phyloP scores from a whole-genome alignment of 305 asterid species.

The Striga hermonthica region DNA sequence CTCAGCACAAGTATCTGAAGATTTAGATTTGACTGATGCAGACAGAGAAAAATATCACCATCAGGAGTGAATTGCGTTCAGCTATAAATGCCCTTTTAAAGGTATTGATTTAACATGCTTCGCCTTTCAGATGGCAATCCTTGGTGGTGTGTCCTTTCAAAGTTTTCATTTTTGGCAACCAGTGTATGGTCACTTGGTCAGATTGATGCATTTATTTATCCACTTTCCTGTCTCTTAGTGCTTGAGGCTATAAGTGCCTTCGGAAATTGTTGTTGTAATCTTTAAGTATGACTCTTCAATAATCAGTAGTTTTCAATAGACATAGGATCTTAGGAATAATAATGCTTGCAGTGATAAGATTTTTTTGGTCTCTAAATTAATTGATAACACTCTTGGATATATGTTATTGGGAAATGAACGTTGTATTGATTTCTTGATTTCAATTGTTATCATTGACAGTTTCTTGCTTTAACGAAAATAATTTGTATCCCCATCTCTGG shows the following conservation, averaged over 20 bases:
- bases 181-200: no score
- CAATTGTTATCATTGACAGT: neutral
- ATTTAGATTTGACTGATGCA: constrained; percentile 41
- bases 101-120: constrained; percentile 40
- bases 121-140: constrained; percentile 15
- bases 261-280: neutral
- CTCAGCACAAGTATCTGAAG: constrained; percentile 47
- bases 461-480: no score
- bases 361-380: neutral
- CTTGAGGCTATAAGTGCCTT: constrained; percentile 20
- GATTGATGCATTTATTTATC: neutral
- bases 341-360: neutral
- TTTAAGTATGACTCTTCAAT: constrained; percentile 3
- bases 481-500: neutral
- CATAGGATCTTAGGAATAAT: neutral
- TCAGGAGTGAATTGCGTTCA: constrained; percentile 71
- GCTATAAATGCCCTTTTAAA: constrained; percentile 73
- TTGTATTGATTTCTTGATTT: neutral
- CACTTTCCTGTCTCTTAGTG: neutral
- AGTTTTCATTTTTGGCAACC: constrained; percentile 5
- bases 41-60: constrained; percentile 62
- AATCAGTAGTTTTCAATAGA: no score
- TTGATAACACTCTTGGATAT: constrained; percentile 15
- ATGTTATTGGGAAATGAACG: constrained; percentile 10
- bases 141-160: neutral